Conservation (phyloP, 106 monocot genomes). For the Dioscorea zingiberensis region DNA sequence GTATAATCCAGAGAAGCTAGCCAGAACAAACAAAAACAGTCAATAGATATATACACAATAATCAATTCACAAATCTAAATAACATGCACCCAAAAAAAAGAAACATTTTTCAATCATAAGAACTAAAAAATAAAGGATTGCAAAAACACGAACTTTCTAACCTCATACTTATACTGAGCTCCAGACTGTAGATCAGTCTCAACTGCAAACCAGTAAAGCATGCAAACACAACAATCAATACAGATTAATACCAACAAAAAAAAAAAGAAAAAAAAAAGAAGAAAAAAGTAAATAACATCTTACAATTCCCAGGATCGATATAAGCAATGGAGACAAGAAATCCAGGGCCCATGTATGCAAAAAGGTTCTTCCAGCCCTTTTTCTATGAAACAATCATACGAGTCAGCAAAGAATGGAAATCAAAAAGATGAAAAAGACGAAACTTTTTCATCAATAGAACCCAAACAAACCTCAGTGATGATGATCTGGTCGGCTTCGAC, state of each 20-base stretch:
- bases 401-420: neutral
- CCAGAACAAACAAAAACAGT: neutral
- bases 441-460: neutral
- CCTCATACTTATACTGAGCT: constrained; percentile 91
- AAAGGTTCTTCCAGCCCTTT: constrained; percentile 86
- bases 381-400: constrained; percentile 19
- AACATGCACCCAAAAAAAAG: neutral
- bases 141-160: neutral
- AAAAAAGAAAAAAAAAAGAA: neutral
- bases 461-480: constrained; percentile 50
- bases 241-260: neutral
- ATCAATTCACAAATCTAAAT: neutral
- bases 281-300: constrained; percentile 2
- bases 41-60: neutral
- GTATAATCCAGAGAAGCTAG: constrained; percentile 91
- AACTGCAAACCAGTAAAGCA: constrained; percentile 71
- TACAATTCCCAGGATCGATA: constrained; percentile 98
- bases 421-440: neutral
- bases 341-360: constrained; percentile 83
- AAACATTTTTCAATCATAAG: neutral
- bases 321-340: constrained; percentile 95
- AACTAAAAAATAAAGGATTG: too few relatives aligned
- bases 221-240: constrained; percentile 18
- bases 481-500: constrained; percentile 66
- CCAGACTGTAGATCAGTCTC: constrained; percentile 92